Conservation (phyloP, 352 stramenopile genomes). For the Elongisporangium senticosum region DNA sequence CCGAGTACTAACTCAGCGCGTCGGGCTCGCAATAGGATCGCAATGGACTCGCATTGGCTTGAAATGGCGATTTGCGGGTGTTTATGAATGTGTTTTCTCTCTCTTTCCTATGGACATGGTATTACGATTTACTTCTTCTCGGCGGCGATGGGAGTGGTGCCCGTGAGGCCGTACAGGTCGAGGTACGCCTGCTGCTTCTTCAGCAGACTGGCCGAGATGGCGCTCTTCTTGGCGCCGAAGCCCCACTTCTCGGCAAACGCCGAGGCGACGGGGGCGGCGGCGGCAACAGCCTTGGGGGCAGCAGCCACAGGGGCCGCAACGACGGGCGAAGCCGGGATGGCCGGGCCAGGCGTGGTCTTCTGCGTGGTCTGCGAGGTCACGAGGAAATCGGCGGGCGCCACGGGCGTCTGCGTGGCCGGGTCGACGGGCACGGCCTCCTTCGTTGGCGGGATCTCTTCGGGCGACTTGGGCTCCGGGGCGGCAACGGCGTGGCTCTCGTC, state of each 20-base stretch:
- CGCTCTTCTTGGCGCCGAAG: conserved; percentile 72
- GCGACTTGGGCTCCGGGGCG: conserved; percentile 30
- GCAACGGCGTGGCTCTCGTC: conserved; percentile 34
- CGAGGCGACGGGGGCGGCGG: conserved; percentile 12
- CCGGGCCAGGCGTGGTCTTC: conserved; percentile 35
- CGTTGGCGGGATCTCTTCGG: conserved; percentile 56
- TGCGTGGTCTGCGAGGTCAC: conserved; percentile 58
- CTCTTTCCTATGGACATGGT: background rate
- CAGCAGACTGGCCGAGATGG: conserved; percentile 68
- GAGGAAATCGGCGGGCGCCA: conserved; percentile 54
- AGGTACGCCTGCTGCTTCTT: conserved; percentile 86
- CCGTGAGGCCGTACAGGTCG: conserved; percentile 74
- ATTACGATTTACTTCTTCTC: conserved; percentile 34
- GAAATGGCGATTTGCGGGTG: conserved; percentile 2
- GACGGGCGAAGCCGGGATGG: conserved; percentile 27
- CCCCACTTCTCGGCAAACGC: conserved; percentile 75
- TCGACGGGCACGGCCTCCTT: conserved; percentile 65
- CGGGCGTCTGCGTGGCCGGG: conserved; percentile 33
- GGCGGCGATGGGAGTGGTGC: conserved; percentile 48
- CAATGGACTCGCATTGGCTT: background rate
- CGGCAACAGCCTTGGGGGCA: conserved; percentile 16
- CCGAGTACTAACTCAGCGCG: conserved; percentile 5
- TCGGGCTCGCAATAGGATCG: background rate
- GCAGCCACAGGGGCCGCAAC: conserved; percentile 16
- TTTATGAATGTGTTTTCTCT: background rate